Evolutionary conservation across 2,329 filamentous ascomycete species (phyloP).

Genomic region (Cucurbitaria berberidis): DNA sequence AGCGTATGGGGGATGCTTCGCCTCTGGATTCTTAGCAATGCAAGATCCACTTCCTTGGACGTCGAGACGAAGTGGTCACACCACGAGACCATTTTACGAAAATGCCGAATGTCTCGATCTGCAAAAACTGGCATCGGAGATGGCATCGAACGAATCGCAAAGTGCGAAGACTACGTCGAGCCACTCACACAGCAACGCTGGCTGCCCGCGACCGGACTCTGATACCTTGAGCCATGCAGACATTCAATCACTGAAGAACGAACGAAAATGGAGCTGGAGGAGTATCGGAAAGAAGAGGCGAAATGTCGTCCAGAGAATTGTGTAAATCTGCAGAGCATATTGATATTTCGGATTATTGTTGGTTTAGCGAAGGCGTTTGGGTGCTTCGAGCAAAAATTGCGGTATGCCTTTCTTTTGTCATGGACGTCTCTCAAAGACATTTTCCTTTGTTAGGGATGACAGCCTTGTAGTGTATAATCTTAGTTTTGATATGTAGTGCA

Average conservation of each 20-base stretch:
- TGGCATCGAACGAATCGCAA: conserved; percentile 21
- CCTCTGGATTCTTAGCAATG: conserved; percentile 39
- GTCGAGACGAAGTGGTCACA: conserved; percentile 11
- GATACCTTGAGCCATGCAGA: conserved; percentile 35
- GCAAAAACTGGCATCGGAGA: conserved; percentile 30
- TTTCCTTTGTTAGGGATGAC: background rate
- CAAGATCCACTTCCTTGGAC: conserved; percentile 32
- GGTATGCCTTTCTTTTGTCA: conserved; percentile 19
- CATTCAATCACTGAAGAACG: conserved; percentile 15
- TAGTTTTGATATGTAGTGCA: background rate
- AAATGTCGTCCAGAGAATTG: conserved; percentile 14
- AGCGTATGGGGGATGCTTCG: conserved; percentile 41
- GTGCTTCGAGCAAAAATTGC: conserved; percentile 5
- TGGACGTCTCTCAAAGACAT: conserved; percentile 5
- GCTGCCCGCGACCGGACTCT: conserved; percentile 41
- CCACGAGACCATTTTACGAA: conserved; percentile 12
- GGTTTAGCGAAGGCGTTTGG: conserved; percentile 28
- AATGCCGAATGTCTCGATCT: conserved; percentile 35
- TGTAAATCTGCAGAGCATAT: conserved; percentile 10
- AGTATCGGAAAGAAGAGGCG: conserved; percentile 28
- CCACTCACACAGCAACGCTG: conserved; percentile 17
- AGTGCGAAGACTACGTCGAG: conserved; percentile 17
- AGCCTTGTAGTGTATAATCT: conserved; percentile 11
- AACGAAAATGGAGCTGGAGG: conserved; percentile 31
- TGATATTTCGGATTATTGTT: conserved; percentile 4